Percentiles rank a stretch among this genome's conserved stretches.
Evolutionary conservation across 2,329 filamentous ascomycete genomes (phyloP).

Genomic region (Thyridium curvatum): DNA sequence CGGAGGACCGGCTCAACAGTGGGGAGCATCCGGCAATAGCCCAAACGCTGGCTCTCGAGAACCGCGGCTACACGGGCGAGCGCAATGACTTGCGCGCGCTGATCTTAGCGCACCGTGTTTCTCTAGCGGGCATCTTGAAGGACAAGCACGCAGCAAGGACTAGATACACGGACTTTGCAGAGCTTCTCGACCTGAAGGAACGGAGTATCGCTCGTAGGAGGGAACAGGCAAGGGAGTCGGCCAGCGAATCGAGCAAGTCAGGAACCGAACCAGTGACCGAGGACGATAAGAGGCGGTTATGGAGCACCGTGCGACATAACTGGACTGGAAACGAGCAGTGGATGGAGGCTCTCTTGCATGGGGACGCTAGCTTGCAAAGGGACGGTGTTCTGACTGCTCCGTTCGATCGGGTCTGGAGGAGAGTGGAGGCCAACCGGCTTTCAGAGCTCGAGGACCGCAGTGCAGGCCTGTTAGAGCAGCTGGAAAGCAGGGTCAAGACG

Average conservation of each 20-base stretch:
- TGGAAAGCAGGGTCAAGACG: conserved; percentile 60
- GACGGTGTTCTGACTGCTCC: conserved; percentile 60
- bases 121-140: conserved; percentile 52
- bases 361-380: conserved; percentile 48
- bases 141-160: conserved; percentile 53
- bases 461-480: conserved; percentile 54
- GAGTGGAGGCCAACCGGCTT: conserved; percentile 53
- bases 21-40: conserved; percentile 39
- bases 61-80: conserved; percentile 48
- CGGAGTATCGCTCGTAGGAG: conserved; percentile 47
- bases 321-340: conserved; percentile 76
- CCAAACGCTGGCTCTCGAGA: conserved; percentile 51
- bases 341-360: conserved; percentile 64
- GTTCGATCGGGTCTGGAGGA: conserved; percentile 67
- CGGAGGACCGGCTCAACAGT: conserved; percentile 20
- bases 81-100: conserved; percentile 56
- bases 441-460: conserved; percentile 45
- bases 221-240: conserved; percentile 31
- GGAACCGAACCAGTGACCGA: conserved; percentile 31
- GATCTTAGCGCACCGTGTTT: conserved; percentile 65
- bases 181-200: conserved; percentile 59
- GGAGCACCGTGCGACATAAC: conserved; percentile 59
- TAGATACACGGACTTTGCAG: conserved; percentile 57
- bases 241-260: conserved; percentile 1
- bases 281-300: conserved; percentile 41